These are phyloP conservation scores for Aristolochia californica DNA, from an alignment of 164 flowering plant species.

Conservation along the genomic window DNA sequence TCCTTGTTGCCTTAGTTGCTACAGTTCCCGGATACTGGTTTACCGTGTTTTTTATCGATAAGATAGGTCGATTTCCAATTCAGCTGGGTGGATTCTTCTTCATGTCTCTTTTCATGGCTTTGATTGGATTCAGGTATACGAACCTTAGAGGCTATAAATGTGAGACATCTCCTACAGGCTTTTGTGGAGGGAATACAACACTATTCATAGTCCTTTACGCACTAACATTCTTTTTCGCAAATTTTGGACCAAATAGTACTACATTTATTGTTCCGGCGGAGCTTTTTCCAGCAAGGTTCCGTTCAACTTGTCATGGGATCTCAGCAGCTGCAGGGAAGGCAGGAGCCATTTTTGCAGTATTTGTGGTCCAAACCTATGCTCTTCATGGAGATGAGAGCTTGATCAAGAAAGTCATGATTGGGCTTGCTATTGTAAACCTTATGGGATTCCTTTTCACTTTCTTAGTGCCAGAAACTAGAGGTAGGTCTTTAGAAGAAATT, in stretches of 20 bases:
- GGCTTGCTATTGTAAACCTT: slow-evolving; percentile 16
- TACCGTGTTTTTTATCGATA: slow-evolving; percentile 34
- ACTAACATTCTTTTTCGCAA: slow-evolving; percentile 41
- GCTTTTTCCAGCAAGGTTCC: slow-evolving; percentile 38
- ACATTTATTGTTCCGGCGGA: slow-evolving; percentile 49
- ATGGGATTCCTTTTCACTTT: slow-evolving; percentile 24
- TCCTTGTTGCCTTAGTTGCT: slow-evolving; percentile 27
- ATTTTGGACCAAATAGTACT: slow-evolving; percentile 49
- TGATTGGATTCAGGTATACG: slow-evolving; percentile 21
- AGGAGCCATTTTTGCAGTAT: slow-evolving; percentile 35
- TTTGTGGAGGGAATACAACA: slow-evolving; percentile 15
- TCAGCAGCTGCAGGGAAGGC: slow-evolving; percentile 41
- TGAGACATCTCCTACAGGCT: slow-evolving; percentile 5
- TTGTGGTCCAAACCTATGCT: slow-evolving; percentile 21
- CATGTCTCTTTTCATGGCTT: slow-evolving; percentile 38
- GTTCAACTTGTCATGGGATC: slow-evolving; percentile 51
- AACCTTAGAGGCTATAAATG: slow-evolving; percentile 17
- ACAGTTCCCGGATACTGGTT: slow-evolving; percentile 55
- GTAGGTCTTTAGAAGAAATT: slow-evolving; percentile 26
- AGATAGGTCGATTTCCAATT: slow-evolving; percentile 27
- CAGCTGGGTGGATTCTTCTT: slow-evolving; percentile 34
- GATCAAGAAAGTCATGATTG: slow-evolving; percentile 14
- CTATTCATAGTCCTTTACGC: slow-evolving; percentile 25
- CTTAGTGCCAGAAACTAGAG: slow-evolving; percentile 33
- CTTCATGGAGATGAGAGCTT: slow-evolving; percentile 2